A percentile compares a stretch with the other conserved stretches of the same genome.
Conservation (phyloP, 169 alveolate species). For the Hepatocystis sp. region DNA sequence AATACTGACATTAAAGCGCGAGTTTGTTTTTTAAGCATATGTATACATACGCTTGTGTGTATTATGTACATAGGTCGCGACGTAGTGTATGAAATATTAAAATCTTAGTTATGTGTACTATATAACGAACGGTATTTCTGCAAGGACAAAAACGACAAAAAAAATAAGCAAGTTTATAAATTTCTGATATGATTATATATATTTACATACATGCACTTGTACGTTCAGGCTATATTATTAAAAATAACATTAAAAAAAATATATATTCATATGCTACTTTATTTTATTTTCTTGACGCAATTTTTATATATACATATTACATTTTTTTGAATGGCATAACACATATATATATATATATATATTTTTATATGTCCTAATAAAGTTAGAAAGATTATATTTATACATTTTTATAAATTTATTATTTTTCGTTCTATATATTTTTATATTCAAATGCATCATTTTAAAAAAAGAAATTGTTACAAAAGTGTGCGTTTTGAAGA, state of each 20-base stretch:
- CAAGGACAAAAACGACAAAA: too few relatives aligned
- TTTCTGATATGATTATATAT: too few relatives aligned
- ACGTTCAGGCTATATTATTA: too few relatives aligned
- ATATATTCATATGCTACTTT: too few relatives aligned
- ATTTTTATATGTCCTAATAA: not conserved
- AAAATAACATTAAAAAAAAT: too few relatives aligned
- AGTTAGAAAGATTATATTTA: not conserved
- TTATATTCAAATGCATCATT: not conserved
- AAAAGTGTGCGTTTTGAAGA: too few relatives aligned
- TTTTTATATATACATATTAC: not conserved
- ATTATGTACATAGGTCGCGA: slow-evolving; percentile 7
- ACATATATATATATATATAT: too few relatives aligned
- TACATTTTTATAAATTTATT: not conserved
- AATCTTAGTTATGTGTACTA: slow-evolving; percentile 30
- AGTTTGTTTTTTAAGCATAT: slow-evolving; percentile 46
- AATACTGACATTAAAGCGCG: slow-evolving; percentile 64
- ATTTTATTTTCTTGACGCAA: not conserved
- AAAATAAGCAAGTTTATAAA: too few relatives aligned
- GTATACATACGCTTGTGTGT: too few relatives aligned
- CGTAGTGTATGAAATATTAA: not conserved
- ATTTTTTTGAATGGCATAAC: not conserved
- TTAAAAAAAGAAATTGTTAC: slow-evolving; percentile 3
- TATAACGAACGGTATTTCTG: too few relatives aligned
- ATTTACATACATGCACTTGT: too few relatives aligned
- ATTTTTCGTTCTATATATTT: slow-evolving; percentile 17